phyloP scores from a whole-genome alignment of 345 rosid genomes.

The Camelina hispida region DNA sequence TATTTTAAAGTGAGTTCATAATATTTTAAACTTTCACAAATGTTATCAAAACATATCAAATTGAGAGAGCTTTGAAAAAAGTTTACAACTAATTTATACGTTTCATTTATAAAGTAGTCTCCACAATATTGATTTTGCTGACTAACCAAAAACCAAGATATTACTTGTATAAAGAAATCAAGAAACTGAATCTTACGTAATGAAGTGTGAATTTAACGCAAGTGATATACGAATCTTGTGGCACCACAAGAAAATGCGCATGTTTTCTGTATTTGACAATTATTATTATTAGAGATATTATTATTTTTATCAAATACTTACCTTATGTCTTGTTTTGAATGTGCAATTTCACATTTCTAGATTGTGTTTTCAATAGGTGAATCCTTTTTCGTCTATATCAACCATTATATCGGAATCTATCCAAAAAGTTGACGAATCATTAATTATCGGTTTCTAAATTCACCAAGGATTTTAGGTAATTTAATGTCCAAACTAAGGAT shows the following conservation, averaged over 20 bases:
- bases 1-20: background rate
- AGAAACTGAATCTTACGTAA: constrained; percentile 45
- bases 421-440: background rate
- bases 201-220: constrained; percentile 40
- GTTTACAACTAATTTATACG: background rate
- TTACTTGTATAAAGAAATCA: constrained; percentile 33
- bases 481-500: no score
- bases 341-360: constrained; percentile 9
- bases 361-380: constrained; percentile 1
- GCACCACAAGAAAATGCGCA: constrained; percentile 40
- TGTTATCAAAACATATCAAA: background rate
- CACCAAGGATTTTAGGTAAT: no score
- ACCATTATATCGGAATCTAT: background rate
- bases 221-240: constrained; percentile 30
- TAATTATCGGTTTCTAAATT: no score
- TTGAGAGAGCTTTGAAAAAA: background rate
- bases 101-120: background rate
- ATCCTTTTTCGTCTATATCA: background rate
- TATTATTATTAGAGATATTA: background rate
- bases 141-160: constrained; percentile 13
- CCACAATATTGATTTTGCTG: constrained; percentile 25
- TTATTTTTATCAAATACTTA: no score
- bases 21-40: background rate
- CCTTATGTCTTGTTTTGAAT: constrained; percentile 4
- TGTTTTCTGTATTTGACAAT: constrained; percentile 43